Base-by-base conservation (phyloP, 2,329 filamentous ascomycete genomes). In the Cercospora canescens region DNA sequence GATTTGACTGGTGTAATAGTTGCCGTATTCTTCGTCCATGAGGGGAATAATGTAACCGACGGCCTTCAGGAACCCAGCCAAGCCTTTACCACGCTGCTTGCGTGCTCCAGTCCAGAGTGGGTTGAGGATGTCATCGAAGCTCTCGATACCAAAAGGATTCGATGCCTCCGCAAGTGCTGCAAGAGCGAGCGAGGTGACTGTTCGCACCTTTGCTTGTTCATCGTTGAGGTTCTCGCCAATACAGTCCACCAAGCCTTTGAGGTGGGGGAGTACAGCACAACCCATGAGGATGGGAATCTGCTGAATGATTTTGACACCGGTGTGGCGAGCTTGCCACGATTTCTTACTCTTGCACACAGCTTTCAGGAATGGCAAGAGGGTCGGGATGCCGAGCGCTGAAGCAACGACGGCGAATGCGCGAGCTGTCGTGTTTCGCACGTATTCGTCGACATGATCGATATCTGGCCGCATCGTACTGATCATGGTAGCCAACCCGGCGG, bases 1-100 rank as follows among this genome's bases (percentile, higher is more conserved):
- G 75, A 99, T 97, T 79, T 99, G 94, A 72, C 89, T 92, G 8
- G 95, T 98, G 76, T 99, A 99, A 82, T 99, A 99, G 78, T 97
- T 98, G 80, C 95, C 94, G 78, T 97, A 98, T 77, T 99, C 95
- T 80, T 99, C 95, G 81, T 99, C 95, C 95, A 99, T 99, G 60
- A 99, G 87, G 4, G 95, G 95, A 69, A 99, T 98, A 76, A 99
- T 97, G 78, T 95, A 98, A 28, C 95, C 95, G 50, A 99, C 94
- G 55, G 95, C 95, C 81, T 99, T 99, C 68, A 99, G 84, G 80
- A 97, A 99, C 14, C 93, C 94, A 26, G 95, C 94, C 52, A 99
- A 85, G 73, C 94, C 94, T 79, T 99, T 99, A 69, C 95, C 95
- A 76, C 95, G 89, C 81, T 99, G 95, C 81, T 97, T 97, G 69